Evolutionary conservation across 352 stramenopile species (phyloP).

Genomic region (Phytophthora kernoviae): DNA sequence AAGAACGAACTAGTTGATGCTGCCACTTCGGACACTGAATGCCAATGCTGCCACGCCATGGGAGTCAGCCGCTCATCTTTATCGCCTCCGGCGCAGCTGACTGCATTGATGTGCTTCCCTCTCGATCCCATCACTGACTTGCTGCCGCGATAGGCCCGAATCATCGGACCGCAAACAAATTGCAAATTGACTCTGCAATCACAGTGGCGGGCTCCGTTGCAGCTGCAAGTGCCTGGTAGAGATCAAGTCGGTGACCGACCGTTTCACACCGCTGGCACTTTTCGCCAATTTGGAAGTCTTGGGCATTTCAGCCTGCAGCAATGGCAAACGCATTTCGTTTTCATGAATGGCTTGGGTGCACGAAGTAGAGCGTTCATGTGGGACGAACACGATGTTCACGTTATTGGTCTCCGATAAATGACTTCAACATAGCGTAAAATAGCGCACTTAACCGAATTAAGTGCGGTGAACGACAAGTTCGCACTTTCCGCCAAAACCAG

Average conservation of each 20-base stretch:
- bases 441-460: not conserved
- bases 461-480: not conserved
- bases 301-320: not conserved
- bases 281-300: not conserved
- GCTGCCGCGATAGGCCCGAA: not conserved
- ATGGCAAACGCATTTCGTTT: not conserved
- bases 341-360: too few relatives aligned
- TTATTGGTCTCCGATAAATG: not conserved
- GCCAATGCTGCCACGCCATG: too few relatives aligned
- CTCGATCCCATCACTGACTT: not conserved
- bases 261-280: not conserved
- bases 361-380: too few relatives aligned
- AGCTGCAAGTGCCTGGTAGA: not conserved
- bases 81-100: slow-evolving; percentile 23
- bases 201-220: not conserved
- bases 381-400: too few relatives aligned
- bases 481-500: slow-evolving; percentile 6
- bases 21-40: not conserved
- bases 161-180: not conserved
- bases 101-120: slow-evolving; percentile 17
- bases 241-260: not conserved
- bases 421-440: not conserved
- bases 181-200: not conserved
- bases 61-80: slow-evolving; percentile 26
- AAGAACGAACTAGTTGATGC: too few relatives aligned